Conservation (phyloP, 1,139 yeast genomes). For the Blastobotrys ciferrii region DNA sequence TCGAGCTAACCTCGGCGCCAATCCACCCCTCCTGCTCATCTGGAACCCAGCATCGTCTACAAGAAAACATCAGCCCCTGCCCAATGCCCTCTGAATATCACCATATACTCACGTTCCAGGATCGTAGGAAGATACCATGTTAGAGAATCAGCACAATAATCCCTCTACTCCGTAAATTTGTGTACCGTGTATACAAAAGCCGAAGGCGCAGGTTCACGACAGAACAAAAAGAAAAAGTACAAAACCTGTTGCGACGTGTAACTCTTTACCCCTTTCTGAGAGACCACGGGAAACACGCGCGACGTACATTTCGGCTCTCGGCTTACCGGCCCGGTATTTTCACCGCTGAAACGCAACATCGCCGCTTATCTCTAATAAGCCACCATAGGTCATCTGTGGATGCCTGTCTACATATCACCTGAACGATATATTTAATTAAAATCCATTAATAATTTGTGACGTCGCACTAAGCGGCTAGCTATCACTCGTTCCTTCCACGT, state of each 20-base stretch:
- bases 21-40: conserved; percentile 88
- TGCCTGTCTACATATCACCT: too few relatives aligned
- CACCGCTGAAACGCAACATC: too few relatives aligned
- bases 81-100: not conserved
- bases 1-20: conserved; percentile 71
- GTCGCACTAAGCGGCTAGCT: too few relatives aligned
- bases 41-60: conserved; percentile 88
- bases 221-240: conserved; percentile 1
- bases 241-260: not conserved
- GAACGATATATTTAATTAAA: too few relatives aligned
- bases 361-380: too few relatives aligned
- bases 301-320: not conserved
- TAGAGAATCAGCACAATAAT: conserved; percentile 5
- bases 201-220: not conserved
- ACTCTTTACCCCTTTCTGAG: not conserved
- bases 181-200: not conserved
- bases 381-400: too few relatives aligned
- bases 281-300: not conserved
- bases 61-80: not conserved
- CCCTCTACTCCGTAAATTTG: not conserved
- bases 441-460: too few relatives aligned
- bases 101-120: conserved; percentile 33
- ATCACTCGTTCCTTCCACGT: too few relatives aligned
- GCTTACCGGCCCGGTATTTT: not conserved
- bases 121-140: conserved; percentile 33